Evolutionary conservation across 257 asterid species (phyloP), one percentile per base, ranked within the genome.

Genomic region (Gentiana straminea): DNA sequence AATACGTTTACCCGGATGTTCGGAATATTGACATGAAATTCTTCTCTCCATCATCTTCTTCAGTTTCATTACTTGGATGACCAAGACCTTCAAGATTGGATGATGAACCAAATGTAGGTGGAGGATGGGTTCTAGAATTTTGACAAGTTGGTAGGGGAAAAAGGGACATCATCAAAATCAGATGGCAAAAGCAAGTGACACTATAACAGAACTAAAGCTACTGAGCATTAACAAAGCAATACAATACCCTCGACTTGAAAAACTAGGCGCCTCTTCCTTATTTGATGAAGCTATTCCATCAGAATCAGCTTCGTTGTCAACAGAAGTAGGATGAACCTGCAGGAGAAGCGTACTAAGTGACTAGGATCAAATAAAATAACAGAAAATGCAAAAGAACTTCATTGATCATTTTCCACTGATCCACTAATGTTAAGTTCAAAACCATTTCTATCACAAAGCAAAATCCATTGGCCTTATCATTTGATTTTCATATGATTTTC

Each of bases 91-190:
- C 80, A 37, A 71, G 81, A 64, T 68, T 74, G 46, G 78, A 64
- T 34, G 84, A 64, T 35, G 84, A 71, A 57, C 84, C 84, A 63
- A 78, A 78, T n/a, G 84, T 74, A 46, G 84, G 84, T 34, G 81
- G 84, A 5, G 78, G 74, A 59, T 71, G 81, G 59, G 46, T 62
- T 62, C 84, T 78, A 67, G 24, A 50, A 36, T n/a, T 35, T 13
- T 10, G 15, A 11, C 46, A 41, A 41, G 13, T 12, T 24, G 41
- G 34, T 46, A 11, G 53, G 46, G 54, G 59, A 35, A 50, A 58
- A 52, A 55, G 46, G 53, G 9, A 10, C 24, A 49, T 33, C 8
- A 3, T 45, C 24, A 45, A 38, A 57, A 41, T 32, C 32, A 53
- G 41, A 49, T 13, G 4, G 33, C 13, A 32, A 37, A 36, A 41